A percentile compares a stretch with the other conserved stretches of the same genome.
Conservation (phyloP, 331 rosid genomes). For the Spiraea crenata region DNA sequence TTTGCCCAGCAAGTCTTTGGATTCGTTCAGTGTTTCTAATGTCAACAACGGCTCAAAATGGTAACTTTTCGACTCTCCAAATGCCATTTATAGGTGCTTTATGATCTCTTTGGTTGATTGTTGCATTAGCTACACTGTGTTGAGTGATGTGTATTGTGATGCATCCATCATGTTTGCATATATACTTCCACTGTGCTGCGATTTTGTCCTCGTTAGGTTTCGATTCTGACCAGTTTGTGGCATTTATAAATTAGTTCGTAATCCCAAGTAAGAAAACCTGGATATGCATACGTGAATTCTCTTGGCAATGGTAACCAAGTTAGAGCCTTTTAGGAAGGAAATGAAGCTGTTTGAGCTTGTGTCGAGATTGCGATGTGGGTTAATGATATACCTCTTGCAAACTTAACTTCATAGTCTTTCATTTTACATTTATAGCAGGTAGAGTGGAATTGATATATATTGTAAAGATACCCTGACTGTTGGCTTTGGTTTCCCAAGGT, state of each 20-base stretch:
- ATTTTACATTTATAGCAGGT: constrained; percentile 11
- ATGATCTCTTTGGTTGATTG: neutral
- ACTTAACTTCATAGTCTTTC: neutral
- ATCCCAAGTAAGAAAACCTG: neutral
- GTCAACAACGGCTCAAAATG: constrained; percentile 75
- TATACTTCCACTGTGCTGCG: neutral
- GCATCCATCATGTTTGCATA: neutral
- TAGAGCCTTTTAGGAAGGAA: neutral
- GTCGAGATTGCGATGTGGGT: constrained; percentile 4
- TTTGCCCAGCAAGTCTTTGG: constrained; percentile 62
- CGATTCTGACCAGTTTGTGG: neutral
- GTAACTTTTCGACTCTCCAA: constrained; percentile 38
- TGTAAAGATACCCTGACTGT: constrained; percentile 34
- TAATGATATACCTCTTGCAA: too few relatives aligned
- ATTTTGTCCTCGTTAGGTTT: neutral
- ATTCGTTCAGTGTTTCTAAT: constrained; percentile 77
- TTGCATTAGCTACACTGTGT: neutral
- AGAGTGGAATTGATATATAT: constrained; percentile 10
- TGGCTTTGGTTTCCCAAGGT: constrained; percentile 54
- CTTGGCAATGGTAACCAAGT: neutral
- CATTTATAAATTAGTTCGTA: neutral
- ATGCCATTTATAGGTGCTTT: neutral
- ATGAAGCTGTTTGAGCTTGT: neutral
- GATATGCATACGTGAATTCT: neutral
- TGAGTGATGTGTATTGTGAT: neutral